These are phyloP conservation scores for Salix koriyanagi DNA, from an alignment of 345 rosid species.

Conservation along the genomic window DNA sequence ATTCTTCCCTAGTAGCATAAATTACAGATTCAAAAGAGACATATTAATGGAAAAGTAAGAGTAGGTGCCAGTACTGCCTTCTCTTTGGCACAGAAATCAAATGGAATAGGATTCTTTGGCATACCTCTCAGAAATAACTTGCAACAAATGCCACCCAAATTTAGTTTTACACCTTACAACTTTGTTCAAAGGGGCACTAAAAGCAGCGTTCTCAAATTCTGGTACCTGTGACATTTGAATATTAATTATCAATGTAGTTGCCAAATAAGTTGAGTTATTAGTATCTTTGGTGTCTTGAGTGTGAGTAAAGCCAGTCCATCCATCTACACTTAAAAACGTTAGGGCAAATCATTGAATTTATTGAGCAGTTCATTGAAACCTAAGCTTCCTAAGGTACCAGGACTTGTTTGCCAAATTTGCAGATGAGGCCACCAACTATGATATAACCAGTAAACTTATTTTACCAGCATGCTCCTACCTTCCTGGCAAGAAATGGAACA, in stretches of 20 bases:
- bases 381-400: neutral
- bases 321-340: neutral
- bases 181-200: slow-evolving; percentile 58
- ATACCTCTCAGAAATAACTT: slow-evolving; percentile 90
- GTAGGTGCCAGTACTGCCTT: neutral
- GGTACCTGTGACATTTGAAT: slow-evolving; percentile 53
- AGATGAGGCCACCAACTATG: neutral
- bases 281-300: neutral
- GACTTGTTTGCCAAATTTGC: neutral
- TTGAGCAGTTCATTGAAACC: neutral
- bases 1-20: slow-evolving; percentile 41
- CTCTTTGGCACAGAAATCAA: slow-evolving; percentile 3
- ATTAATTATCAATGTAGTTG: slow-evolving; percentile 11
- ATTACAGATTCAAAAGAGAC: slow-evolving; percentile 2
- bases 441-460: neutral
- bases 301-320: neutral
- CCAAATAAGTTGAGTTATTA: neutral
- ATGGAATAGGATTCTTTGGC: slow-evolving; percentile 4
- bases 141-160: slow-evolving; percentile 89
- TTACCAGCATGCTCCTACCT: neutral
- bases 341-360: no score
- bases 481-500: neutral
- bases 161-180: slow-evolving; percentile 78
- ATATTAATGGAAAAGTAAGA: slow-evolving; percentile 4
- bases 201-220: slow-evolving; percentile 93